Base-by-base conservation (phyloP, 148 eudicot genomes). In the Linanthus parryae region DNA sequence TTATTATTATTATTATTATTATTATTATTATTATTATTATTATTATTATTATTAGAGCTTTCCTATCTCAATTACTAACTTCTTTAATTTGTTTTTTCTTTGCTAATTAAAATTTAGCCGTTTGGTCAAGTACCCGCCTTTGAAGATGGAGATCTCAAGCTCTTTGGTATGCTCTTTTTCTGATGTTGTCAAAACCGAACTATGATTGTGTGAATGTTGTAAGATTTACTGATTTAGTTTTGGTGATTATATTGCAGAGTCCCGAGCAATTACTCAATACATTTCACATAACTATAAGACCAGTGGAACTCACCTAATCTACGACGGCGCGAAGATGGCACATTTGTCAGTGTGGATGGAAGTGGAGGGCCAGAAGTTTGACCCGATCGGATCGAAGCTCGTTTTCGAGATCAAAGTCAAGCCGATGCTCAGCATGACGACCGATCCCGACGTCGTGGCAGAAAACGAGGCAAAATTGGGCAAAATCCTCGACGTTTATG, bases 101-200 rank as follows among this genome's bases (percentile, higher is more conserved):
- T 10, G 2, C 1, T 49, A 7, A 8, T 52, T 2, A 57, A 53
- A 34, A 46, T 55, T 38, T 65, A 81, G 83, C 88, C 88, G 17
- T 81, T 81, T 63, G 88, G 81, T 57, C 83, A 77, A 73, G 71
- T 81, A 13, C 87, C 87, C 19, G 87, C 66, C 15, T 37, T 73
- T 45, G 77, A 77, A 65, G 87, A 77, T 71, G 86, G 79, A 42
- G 86, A 76, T 34, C 37, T 76, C 21, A 67, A 61, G 64, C 78
- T 80, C 37, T 73, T 73, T 41, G 80, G 80, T 74, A 57, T 63
- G 14, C 8, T 17, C 9, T 41, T 17, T 4, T 10, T 10, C 10
- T 5, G 35, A 5, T 31, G 10, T 10, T 31, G 7, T 31, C n/a
- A n/a, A n/a, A n/a, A n/a, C 5, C 10, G 35, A 10, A 31, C 10